Evolutionary conservation across 805 yeast species (phyloP).

Genomic region (Myxozyma udenii): DNA sequence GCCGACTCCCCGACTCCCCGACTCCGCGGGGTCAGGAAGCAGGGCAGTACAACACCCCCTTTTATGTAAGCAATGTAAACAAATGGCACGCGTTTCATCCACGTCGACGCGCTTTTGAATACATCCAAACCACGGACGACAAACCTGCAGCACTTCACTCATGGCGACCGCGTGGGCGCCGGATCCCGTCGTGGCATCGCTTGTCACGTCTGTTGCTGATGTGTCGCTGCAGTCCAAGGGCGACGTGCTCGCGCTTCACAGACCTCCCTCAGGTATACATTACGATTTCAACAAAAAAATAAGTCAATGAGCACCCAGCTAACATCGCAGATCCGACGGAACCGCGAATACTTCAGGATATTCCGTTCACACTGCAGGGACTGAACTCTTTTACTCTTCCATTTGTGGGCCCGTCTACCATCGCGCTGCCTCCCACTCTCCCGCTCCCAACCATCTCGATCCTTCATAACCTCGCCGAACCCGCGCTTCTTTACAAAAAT

Average conservation of each 20-base stretch:
- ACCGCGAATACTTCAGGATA: constrained; percentile 29
- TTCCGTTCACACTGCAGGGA: constrained; percentile 39
- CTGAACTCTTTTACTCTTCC: constrained; percentile 31
- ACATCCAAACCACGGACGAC: too few relatives aligned
- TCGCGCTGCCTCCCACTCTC: constrained; percentile 50
- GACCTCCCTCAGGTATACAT: constrained; percentile 16
- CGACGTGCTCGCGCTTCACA: constrained; percentile 18
- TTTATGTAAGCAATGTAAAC: too few relatives aligned
- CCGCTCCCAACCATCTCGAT: constrained; percentile 57
- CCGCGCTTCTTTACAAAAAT: constrained; percentile 61
- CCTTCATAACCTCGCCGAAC: constrained; percentile 60
- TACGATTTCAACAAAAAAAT: neutral
- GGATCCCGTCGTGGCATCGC: constrained; percentile 1
- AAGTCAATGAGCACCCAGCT: neutral
- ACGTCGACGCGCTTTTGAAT: too few relatives aligned
- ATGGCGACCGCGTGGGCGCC: constrained; percentile 1
- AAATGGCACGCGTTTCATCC: too few relatives aligned
- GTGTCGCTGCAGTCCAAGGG: constrained; percentile 16
- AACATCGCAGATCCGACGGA: constrained; percentile 26
- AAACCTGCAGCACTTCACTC: too few relatives aligned
- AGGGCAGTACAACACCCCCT: too few relatives aligned
- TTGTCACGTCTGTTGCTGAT: constrained; percentile 7
- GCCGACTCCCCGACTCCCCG: too few relatives aligned
- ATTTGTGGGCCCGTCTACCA: constrained; percentile 5
- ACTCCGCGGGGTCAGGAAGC: too few relatives aligned